Evolutionary conservation across 345 rosid species (phyloP), one percentile per base, ranked within the genome.

Genomic region (Mallotus nudiflorus): DNA sequence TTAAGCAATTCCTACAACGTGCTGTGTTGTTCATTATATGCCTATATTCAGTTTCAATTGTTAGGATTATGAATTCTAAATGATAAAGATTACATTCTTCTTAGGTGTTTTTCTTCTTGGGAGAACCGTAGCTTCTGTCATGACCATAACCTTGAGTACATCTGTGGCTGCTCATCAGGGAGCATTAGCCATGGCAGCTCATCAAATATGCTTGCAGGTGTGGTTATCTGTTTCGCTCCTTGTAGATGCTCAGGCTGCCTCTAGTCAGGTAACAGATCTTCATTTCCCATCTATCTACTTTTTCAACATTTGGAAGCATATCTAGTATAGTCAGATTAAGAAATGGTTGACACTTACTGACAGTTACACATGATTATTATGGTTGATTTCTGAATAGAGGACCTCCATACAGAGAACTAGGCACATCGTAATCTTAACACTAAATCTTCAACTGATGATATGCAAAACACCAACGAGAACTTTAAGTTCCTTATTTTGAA

Each of bases 111-210:
- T 72, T 75, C 79, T 81, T 59, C 80, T 81, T 16, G 81, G 81
- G 31, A 74, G 84, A 66, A 78, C 81, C 49, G 67, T 81, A 44
- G 84, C 79, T 53, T 71, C 79, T 49, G 81, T 75, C 62, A 54
- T 75, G 67, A 77, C 82, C 16, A 54, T 81, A 65, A 81, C 82
- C 57, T 62, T 81, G 46, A 77, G 82, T 72, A 71, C 84, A 24
- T 72, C 84, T 31, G 71, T 81, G 82, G 84, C 80, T 68, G 82
- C 84, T 54, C 81, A 75, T 35, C 80, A 74, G 52, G 84, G 84
- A 53, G 69, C 84, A 13, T 53, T 78, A 35, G 77, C 80, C 40
- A 68, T 77, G 82, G 84, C 84, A 10, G 84, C 77, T 59, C 79
- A 77, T 75, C 84, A 81, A 56, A 72, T 81, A 65, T 81, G 84